Percentiles rank a stretch among this genome's conserved stretches.
Evolutionary conservation across 176 grass and related monocot genomes (phyloP).

Genomic region (Musa itinerans): DNA sequence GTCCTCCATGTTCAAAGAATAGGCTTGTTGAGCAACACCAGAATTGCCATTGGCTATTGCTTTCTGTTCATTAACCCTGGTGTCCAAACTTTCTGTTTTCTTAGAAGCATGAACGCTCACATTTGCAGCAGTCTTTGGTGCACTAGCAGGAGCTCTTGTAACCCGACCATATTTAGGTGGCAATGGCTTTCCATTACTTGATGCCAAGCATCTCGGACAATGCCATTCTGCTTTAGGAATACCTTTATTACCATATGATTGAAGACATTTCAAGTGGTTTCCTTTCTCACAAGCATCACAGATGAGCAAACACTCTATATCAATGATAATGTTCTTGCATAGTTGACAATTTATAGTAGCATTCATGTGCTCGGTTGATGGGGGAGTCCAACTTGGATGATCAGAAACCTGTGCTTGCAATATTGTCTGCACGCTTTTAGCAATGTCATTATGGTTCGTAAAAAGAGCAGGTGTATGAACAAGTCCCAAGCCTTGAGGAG

Average conservation of each 20-base stretch:
- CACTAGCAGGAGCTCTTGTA: constrained; percentile 53
- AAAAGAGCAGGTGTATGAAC: constrained; percentile 46
- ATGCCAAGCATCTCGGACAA: constrained; percentile 59
- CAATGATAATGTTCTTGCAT: constrained; percentile 69
- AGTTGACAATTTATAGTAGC: constrained; percentile 62
- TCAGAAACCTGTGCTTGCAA: constrained; percentile 34
- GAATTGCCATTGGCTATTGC: constrained; percentile 45
- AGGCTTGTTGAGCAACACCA: constrained; percentile 25
- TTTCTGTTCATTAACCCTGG: constrained; percentile 44
- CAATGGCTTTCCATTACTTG: constrained; percentile 81
- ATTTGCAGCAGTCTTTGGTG: constrained; percentile 40
- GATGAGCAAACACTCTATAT: constrained; percentile 76
- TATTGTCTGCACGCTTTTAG: constrained; percentile 54
- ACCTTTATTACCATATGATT: constrained; percentile 67
- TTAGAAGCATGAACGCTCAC: constrained; percentile 25
- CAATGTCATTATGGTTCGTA: constrained; percentile 61
- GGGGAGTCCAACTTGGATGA: constrained; percentile 76
- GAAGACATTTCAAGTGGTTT: constrained; percentile 88
- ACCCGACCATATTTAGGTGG: constrained; percentile 99
- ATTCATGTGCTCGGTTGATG: constrained; percentile 85
- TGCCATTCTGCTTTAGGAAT: constrained; percentile 91
- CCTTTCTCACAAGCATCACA: constrained; percentile 97
- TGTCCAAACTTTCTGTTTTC: constrained; percentile 27
- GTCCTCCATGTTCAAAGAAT: constrained; percentile 17
- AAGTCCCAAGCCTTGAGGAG: constrained; percentile 35